phyloP scores from a whole-genome alignment of 2,329 filamentous ascomycete genomes.

The Huntiella bhutanensis region DNA sequence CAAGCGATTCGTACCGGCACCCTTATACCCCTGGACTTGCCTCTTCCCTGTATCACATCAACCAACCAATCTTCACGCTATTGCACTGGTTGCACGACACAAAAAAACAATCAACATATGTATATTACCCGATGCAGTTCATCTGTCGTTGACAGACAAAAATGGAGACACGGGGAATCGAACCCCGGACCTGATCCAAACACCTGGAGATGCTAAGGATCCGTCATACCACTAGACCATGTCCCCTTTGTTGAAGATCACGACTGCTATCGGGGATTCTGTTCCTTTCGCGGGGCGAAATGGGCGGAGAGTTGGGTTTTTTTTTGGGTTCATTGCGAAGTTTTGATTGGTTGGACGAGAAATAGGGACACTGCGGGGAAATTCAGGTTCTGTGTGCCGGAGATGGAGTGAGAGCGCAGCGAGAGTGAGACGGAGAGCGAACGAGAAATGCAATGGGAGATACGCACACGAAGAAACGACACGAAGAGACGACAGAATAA shows the following conservation, averaged over 20 bases:
- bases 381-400: background rate
- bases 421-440: background rate
- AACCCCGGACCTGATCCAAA: constrained; percentile 12
- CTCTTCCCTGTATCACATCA: background rate
- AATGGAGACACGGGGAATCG: constrained; percentile 12
- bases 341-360: background rate
- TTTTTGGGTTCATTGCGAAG: background rate
- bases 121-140: no score
- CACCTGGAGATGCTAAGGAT: constrained; percentile 6
- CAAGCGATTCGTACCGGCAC: background rate
- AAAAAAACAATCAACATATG: background rate
- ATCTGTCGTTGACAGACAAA: background rate
- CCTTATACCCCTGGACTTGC: background rate
- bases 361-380: background rate
- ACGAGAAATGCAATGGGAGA: background rate
- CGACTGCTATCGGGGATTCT: background rate
- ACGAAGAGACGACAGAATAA: background rate
- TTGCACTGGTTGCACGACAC: background rate
- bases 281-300: no score
- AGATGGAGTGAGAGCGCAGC: background rate
- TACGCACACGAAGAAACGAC: background rate
- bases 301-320: background rate
- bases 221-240: constrained; percentile 10
- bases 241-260: constrained; percentile 1
- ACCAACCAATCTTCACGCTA: background rate